These are phyloP conservation scores for Fusarium xylarioides DNA, from an alignment of 2,329 filamentous ascomycete species.

Conservation along the genomic window DNA sequence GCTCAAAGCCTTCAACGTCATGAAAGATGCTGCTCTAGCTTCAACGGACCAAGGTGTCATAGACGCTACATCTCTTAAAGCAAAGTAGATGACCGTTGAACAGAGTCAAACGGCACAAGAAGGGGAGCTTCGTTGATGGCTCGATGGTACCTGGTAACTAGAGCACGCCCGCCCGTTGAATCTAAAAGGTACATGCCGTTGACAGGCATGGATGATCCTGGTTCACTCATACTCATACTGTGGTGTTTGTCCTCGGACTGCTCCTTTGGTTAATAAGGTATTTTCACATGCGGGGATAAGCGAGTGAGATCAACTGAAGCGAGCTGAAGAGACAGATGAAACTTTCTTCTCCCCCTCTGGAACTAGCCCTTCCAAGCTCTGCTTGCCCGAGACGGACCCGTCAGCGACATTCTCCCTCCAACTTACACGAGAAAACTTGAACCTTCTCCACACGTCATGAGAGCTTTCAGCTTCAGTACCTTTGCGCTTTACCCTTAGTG, in stretches of 20 bases:
- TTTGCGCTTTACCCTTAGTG: constrained; percentile 13
- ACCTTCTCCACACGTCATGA: constrained; percentile 9
- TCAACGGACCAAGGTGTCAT: constrained; percentile 7
- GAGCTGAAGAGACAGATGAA: constrained; percentile 11
- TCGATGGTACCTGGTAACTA: not conserved
- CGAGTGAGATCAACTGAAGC: constrained; percentile 7
- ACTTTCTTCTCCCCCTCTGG: constrained; percentile 8
- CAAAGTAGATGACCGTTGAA: not conserved
- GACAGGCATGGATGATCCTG: not conserved
- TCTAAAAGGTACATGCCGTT: constrained; percentile 3
- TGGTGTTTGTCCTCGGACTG: not conserved
- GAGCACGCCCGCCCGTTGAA: constrained; percentile 5
- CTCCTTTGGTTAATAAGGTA: not conserved
- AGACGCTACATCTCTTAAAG: not conserved
- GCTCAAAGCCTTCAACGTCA: constrained; percentile 13
- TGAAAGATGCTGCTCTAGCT: not conserved
- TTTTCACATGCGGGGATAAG: constrained; percentile 7
- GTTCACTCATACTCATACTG: not conserved
- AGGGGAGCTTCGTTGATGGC: not conserved
- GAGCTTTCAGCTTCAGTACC: not conserved
- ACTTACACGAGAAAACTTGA: not conserved
- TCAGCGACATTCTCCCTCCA: constrained; percentile 26
- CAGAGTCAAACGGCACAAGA: not conserved
- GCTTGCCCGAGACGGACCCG: constrained; percentile 25
- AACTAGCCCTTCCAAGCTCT: not conserved